Conservation (phyloP, 768 basidiomycete genomes). For the Boletus bicolor region DNA sequence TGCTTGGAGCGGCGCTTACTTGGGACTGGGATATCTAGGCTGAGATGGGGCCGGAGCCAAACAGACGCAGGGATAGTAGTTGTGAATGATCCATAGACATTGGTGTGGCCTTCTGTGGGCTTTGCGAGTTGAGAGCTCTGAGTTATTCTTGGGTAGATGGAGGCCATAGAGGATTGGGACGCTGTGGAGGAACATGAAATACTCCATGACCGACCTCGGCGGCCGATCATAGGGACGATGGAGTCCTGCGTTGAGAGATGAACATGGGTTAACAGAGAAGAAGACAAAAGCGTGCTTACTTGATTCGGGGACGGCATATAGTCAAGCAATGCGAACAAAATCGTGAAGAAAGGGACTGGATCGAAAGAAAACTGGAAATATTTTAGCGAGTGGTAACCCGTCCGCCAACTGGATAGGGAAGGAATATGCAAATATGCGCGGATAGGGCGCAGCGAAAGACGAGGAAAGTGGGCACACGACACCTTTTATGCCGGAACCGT, state of each 20-base stretch:
- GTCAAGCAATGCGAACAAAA: neutral
- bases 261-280: neutral
- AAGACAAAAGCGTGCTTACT: neutral
- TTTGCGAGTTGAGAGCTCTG: slow-evolving; percentile 23
- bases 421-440: neutral
- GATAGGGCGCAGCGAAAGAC: neutral
- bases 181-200: slow-evolving; percentile 20
- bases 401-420: neutral
- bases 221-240: neutral
- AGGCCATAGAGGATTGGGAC: slow-evolving; percentile 26
- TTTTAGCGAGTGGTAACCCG: neutral
- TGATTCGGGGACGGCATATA: neutral
- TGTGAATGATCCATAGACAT: slow-evolving; percentile 39
- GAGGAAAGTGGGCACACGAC: slow-evolving; percentile 24
- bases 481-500: slow-evolving; percentile 19
- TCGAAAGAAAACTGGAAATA: no score
- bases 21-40: slow-evolving; percentile 16
- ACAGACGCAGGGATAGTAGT: slow-evolving; percentile 35
- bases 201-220: slow-evolving; percentile 18
- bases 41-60: slow-evolving; percentile 25
- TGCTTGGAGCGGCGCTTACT: slow-evolving; percentile 4
- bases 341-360: neutral
- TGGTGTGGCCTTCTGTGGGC: slow-evolving; percentile 22
- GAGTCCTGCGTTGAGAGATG: neutral
- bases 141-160: slow-evolving; percentile 22